These are phyloP conservation scores for Colletotrichum higginsianum DNA, from an alignment of 2,329 filamentous ascomycete genomes.

Conservation along the genomic window DNA sequence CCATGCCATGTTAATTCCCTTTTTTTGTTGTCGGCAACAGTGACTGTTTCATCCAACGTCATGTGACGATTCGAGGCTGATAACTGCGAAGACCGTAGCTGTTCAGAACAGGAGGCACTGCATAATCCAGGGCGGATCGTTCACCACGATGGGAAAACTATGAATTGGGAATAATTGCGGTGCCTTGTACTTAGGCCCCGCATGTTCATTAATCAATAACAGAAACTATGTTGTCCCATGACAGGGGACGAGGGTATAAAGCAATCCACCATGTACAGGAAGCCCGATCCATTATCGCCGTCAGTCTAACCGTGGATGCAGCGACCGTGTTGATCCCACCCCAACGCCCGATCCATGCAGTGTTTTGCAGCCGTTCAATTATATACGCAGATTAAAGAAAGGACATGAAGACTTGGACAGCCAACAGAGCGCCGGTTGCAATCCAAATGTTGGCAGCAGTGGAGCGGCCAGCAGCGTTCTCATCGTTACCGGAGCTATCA, in stretches of 20 bases:
- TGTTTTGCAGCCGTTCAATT: slow-evolving; percentile 28
- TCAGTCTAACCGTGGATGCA: slow-evolving; percentile 22
- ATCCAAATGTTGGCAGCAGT: slow-evolving; percentile 27
- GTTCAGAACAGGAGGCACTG: too few relatives aligned
- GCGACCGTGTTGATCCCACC: slow-evolving; percentile 20
- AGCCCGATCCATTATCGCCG: slow-evolving; percentile 9
- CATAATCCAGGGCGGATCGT: not conserved
- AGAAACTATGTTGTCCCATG: slow-evolving; percentile 33
- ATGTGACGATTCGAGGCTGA: not conserved
- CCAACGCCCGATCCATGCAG: slow-evolving; percentile 37
- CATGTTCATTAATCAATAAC: slow-evolving; percentile 19
- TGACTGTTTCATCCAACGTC: not conserved
- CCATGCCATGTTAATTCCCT: not conserved
- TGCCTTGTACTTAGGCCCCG: not conserved
- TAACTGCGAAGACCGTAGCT: not conserved
- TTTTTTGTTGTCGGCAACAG: not conserved
- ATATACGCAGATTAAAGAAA: slow-evolving; percentile 28
- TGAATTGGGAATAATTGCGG: not conserved
- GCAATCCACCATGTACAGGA: slow-evolving; percentile 28
- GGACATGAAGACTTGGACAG: slow-evolving; percentile 33
- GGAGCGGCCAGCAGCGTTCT: slow-evolving; percentile 37
- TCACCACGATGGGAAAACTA: not conserved
- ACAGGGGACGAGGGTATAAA: slow-evolving; percentile 37
- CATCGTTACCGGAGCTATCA: not conserved
- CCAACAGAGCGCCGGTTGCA: slow-evolving; percentile 25